A percentile compares a stretch with the other conserved stretches of the same genome.
Evolutionary conservation across 78 protist genomes (phyloP).

Genomic region (slime mould (Dictyostelium discoideum)): dicty_2.7 NC_007090.3:2437501-2438000

Average conservation of each 20-base stretch:
- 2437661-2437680: slow-evolving; percentile 15
- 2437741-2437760: slow-evolving; percentile 13
- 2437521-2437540: slow-evolving; percentile 80
- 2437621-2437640: slow-evolving; percentile 56
- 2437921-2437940: slow-evolving; percentile 18
- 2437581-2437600: slow-evolving; percentile 53
- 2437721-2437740: slow-evolving; percentile 38
- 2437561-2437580: slow-evolving; percentile 68
- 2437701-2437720: slow-evolving; percentile 37
- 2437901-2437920: slow-evolving; percentile 5
- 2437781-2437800: neutral
- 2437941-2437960: slow-evolving; percentile 36
- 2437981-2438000: slow-evolving; percentile 72
- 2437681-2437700: slow-evolving; percentile 70
- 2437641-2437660: slow-evolving; percentile 42
- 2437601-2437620: slow-evolving; percentile 48
- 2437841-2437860: slow-evolving; percentile 17
- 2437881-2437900: slow-evolving; percentile 51
- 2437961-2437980: slow-evolving; percentile 43
- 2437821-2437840: neutral
- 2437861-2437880: slow-evolving; percentile 53
- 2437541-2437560: slow-evolving; percentile 78
- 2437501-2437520: slow-evolving; percentile 67
- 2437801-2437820: neutral
- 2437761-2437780: slow-evolving; percentile 14